Evolutionary conservation across 768 basidiomycete genomes (phyloP).

Genomic region (Solioccasus polychromus): DNA sequence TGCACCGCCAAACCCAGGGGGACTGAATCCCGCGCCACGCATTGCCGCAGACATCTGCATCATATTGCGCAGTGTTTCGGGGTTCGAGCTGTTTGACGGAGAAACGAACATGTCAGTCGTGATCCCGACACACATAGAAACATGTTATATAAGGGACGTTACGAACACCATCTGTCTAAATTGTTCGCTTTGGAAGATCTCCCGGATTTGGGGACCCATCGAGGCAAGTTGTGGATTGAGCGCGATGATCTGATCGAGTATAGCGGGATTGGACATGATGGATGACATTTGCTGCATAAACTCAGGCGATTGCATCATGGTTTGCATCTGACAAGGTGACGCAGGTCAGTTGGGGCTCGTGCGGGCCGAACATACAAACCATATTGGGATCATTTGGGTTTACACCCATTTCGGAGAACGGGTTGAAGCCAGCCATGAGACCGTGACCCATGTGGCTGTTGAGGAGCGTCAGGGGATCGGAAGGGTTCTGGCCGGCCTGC

Average conservation of each 20-base stretch:
- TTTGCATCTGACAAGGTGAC: constrained; percentile 56
- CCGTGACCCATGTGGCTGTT: constrained; percentile 80
- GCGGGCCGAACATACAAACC: constrained; percentile 42
- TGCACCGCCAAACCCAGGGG: constrained; percentile 38
- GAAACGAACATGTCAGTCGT: background rate
- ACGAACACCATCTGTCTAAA: constrained; percentile 75
- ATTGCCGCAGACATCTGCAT: constrained; percentile 60
- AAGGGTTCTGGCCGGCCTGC: constrained; percentile 88
- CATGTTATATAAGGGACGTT: background rate
- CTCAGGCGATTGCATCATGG: constrained; percentile 81
- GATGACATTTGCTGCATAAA: constrained; percentile 86
- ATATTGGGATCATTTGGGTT: constrained; percentile 95
- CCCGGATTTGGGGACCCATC: constrained; percentile 79
- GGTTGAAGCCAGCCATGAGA: constrained; percentile 82
- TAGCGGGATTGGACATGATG: constrained; percentile 84
- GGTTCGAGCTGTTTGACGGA: constrained; percentile 59
- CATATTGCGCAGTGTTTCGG: constrained; percentile 71
- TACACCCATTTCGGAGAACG: constrained; percentile 86
- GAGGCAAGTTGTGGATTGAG: constrained; percentile 72
- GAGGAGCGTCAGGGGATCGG: constrained; percentile 81
- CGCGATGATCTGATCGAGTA: constrained; percentile 83
- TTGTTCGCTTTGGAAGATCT: constrained; percentile 71
- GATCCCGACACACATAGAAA: background rate
- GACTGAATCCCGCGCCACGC: no score
- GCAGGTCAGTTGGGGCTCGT: background rate